A percentile compares a stretch with the other conserved stretches of the same genome.
These are phyloP conservation scores for Fusarium graminum DNA, from an alignment of 2,329 filamentous ascomycete species.

Conservation along the genomic window DNA sequence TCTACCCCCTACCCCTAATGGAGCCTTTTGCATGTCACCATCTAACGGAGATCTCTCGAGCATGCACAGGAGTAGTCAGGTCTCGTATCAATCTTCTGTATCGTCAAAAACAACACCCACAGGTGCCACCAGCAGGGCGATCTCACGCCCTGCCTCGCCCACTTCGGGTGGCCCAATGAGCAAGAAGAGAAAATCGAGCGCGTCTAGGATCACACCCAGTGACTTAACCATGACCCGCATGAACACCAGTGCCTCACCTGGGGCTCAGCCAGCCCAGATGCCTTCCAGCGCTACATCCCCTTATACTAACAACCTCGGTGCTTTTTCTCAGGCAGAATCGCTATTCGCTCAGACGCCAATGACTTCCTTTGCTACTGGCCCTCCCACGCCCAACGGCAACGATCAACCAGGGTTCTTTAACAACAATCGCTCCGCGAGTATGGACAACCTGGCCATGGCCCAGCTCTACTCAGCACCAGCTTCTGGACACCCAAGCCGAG, in stretches of 20 bases:
- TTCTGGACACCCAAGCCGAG: slow-evolving; percentile 80
- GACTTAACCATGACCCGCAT: slow-evolving; percentile 86
- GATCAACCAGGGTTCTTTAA: slow-evolving; percentile 70
- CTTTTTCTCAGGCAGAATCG: slow-evolving; percentile 61
- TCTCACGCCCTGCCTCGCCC: slow-evolving; percentile 82
- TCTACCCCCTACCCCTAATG: slow-evolving; percentile 53
- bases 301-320: slow-evolving; percentile 63
- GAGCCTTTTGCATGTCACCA: slow-evolving; percentile 67
- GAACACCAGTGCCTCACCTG: slow-evolving; percentile 67
- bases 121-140: slow-evolving; percentile 51
- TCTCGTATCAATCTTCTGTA: slow-evolving; percentile 50
- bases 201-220: slow-evolving; percentile 75
- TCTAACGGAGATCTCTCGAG: slow-evolving; percentile 74
- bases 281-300: slow-evolving; percentile 61
- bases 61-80: slow-evolving; percentile 65
- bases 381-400: slow-evolving; percentile 75
- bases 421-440: slow-evolving; percentile 69
- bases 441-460: slow-evolving; percentile 74
- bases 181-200: slow-evolving; percentile 87
- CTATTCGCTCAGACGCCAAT: slow-evolving; percentile 59
- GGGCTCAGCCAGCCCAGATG: slow-evolving; percentile 57
- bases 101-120: slow-evolving; percentile 54
- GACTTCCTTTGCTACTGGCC: slow-evolving; percentile 66
- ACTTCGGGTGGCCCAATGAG: slow-evolving; percentile 73
- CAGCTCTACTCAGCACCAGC: slow-evolving; percentile 78